Evolutionary conservation across 1,139 yeast species (phyloP), one percentile per base, ranked within the genome.

Genomic region (Saccharomyces hybrid): DNA sequence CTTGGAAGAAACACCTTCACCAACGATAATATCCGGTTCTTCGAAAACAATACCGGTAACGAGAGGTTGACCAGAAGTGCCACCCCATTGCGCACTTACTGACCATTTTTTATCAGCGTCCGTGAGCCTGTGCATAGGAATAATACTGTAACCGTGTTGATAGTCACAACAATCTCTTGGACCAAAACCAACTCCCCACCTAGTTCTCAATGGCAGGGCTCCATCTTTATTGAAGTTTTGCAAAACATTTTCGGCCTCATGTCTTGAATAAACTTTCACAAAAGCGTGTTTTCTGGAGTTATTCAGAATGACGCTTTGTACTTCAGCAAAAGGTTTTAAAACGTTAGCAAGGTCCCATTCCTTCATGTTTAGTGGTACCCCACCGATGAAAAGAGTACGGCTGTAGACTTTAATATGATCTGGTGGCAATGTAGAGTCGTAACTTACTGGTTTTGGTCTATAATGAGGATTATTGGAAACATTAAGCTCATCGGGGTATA

Each of bases 111-210:
- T 83, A 71, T 93, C 99, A 23, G 97, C 96, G 56, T 93, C 99
- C 0, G 99, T 93, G 63, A 93, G 78, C 65, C 97, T 81, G 59
- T 80, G 81, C 52, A 93, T 75, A 30, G 98, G 97, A 59, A 93
- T 88, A 27, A 90, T 81, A 55, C 96, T 86, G 48, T 86, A 78
- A 59, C 99, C 99, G 57, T 86, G 85, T 68, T 86, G 93, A 70
- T 93, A 93, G 71, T 93, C 95, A 71, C 97, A 89, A 75, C 98
- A 91, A 70, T 93, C 98, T 76, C 99, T 83, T 52, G 99, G 99
- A 3, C 99, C 99, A 68, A 88, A 93, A 1, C 99, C 99, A 60
- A 93, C 98, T 62, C 98, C 99, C 99, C 99, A 93, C 68, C 97
- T 81, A 8, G 95, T 88, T 74, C 93, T 88, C 68, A 82, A 80